Evolutionary conservation across 306 rosid species (phyloP), one percentile per base, ranked within the genome.

Genomic region (Quercus robur): DNA sequence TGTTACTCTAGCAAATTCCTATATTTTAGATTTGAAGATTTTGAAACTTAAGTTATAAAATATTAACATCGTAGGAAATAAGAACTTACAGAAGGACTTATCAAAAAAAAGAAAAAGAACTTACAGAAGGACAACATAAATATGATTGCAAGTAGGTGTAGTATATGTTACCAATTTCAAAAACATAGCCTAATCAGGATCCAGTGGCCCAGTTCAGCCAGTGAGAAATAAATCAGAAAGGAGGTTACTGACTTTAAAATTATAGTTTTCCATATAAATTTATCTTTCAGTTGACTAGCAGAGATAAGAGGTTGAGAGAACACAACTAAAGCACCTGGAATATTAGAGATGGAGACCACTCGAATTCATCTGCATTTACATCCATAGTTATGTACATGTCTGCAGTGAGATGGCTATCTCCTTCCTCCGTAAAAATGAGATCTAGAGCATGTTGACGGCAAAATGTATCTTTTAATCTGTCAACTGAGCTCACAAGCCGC

Each of bases 371-470:
- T 56, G 71, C 88, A 79, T 89, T 90, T 80, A 89, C 93, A 74
- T 92, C 92, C 92, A 89, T 82, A 80, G 90, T 91, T 83, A 96
- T 86, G 76, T 93, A 96, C 98, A 96, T 93, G 75, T 93, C 97
- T 81, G 98, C 98, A 66, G 92, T 80, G 82, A 93, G 97, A 89
- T 90, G 94, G 88, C 93, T 93, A 84, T 96, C 97, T 55, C 97
- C 99, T 25, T 96, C 97, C 87, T 96, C 99, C 1, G 98, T 88
- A 83, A 96, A 96, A 84, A 96, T 90, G 62, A 93, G 94, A 85
- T 93, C 96, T 73, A 96, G 82, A 61, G 94, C 99, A 87, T 96
- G 99, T 77, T 91, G 97, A 58, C 91, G 97, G 79, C 99, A 93
- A 85, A 96, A 96, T 75, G 94, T 88, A 77, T 96, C 93, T 84